Evolutionary conservation across 2,329 filamentous ascomycete species (phyloP), one percentile per base, ranked within the genome.

Genomic region (Sporothrix pseudoabietina): DNA sequence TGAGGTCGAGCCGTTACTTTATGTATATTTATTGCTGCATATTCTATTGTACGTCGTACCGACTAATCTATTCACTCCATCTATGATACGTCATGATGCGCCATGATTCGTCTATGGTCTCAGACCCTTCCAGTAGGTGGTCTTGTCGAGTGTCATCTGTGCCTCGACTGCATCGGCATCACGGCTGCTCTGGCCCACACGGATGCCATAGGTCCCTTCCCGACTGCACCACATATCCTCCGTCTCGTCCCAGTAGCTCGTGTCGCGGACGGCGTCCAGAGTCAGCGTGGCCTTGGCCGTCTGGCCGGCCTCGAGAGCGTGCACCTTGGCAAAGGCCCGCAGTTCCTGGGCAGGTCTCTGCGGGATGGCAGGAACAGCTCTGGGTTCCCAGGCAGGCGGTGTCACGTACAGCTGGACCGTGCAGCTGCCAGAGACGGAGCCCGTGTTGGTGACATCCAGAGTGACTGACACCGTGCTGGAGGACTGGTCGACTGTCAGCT

Each of bases 241-340:
- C 26, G 61, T 52, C 66, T 74, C 73, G 71, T 74, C 73, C 73
- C 73, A 74, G 73, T 65, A 74, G 49, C 73, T 74, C 7, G 73
- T 74, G 22, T 71, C 44, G 39, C 69, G 71, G 6, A 74, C 12
- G 26, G 57, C 32, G 16, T 69, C 54, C 6, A 54, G 52, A 30
- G 26, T 32, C n/a, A 73, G 35, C 2, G 57, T 47, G 10, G 59
- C 69, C 10, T 47, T 59, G 9, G n/a, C 9, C 26, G 54, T 66
- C 30, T 70, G 59, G 44, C 74, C 73, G 7, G 71, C 44, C 32
- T 70, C 73, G 8, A 75, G 44, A 12, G 30, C 39, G 41, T 35
- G 59, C 12, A 88, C 85, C 81, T 89, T 89, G 75, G 85, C 82
- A 77, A 95, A 89, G 87, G 85, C 87, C 79, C 85, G 87, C 16